Percentiles rank a stretch among this genome's conserved stretches.
phyloP scores from a whole-genome alignment of 176 grass and related monocot genomes.

The Hyparrhenia diplandra region DNA sequence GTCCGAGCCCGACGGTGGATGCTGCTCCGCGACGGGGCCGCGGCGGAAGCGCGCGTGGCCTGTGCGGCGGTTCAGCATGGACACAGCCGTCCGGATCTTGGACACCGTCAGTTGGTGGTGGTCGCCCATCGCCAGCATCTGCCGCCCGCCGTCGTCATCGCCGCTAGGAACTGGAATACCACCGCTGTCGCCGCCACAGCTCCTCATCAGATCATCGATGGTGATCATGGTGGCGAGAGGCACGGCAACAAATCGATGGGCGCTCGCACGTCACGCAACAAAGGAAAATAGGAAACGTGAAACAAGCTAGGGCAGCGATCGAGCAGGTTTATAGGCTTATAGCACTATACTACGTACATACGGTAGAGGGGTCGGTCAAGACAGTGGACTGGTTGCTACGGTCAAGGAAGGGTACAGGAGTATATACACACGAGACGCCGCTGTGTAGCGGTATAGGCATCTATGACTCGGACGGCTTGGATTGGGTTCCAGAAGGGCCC shows the following conservation, averaged over 20 bases:
- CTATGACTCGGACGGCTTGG: background rate
- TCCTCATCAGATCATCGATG: constrained; percentile 1
- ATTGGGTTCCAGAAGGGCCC: background rate
- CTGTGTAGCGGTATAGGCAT: background rate
- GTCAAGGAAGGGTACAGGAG: background rate
- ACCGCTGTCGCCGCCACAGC: background rate
- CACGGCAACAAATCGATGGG: background rate
- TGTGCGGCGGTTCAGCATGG: constrained; percentile 42
- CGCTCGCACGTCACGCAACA: background rate
- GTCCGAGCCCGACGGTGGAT: background rate
- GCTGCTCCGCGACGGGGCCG: background rate
- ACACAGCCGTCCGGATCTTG: constrained; percentile 41
- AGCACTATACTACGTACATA: too few species aligned
- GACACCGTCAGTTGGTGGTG: constrained; percentile 32
- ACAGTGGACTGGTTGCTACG: constrained; percentile 1
- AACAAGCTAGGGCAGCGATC: background rate
- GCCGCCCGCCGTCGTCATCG: background rate
- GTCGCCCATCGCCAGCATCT: background rate
- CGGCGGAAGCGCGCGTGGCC: constrained; percentile 84
- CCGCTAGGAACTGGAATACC: background rate
- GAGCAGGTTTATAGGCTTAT: background rate
- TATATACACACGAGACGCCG: background rate
- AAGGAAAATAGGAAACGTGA: background rate
- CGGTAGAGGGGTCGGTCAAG: background rate
- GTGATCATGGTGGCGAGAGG: background rate